These are phyloP conservation scores for Lasiosphaeria miniovina DNA, from an alignment of 495 filamentous ascomycete genomes.

Conservation along the genomic window DNA sequence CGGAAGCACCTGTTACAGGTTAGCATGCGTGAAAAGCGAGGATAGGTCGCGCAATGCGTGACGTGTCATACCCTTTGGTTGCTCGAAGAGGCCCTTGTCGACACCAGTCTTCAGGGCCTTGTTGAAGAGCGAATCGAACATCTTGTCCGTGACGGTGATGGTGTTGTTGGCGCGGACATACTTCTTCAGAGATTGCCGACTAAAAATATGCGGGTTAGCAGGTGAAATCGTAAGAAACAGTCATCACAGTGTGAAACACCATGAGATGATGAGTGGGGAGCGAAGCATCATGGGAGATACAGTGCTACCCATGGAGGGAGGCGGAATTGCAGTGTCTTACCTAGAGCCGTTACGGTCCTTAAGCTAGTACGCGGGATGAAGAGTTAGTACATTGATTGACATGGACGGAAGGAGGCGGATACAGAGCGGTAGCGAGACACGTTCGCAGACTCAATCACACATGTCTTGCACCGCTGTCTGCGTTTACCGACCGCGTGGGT, in stretches of 20 bases:
- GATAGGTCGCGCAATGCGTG: background rate
- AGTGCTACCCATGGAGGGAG: background rate
- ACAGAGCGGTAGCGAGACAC: slow-evolving; percentile 5
- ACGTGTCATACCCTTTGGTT: slow-evolving; percentile 83
- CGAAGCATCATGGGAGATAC: slow-evolving; percentile 1
- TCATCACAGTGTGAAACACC: background rate
- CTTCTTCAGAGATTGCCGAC: slow-evolving; percentile 96
- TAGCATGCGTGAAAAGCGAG: slow-evolving; percentile 7
- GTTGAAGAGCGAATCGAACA: slow-evolving; percentile 93
- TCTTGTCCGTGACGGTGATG: slow-evolving; percentile 63
- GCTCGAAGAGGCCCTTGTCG: slow-evolving; percentile 82
- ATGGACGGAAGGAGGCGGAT: slow-evolving; percentile 10
- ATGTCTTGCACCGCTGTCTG: slow-evolving; percentile 20
- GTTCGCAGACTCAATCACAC: slow-evolving; percentile 18
- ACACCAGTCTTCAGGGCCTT: slow-evolving; percentile 84
- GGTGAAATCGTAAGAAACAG: slow-evolving; percentile 9
- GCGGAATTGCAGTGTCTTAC: slow-evolving; percentile 38
- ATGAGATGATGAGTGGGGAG: background rate
- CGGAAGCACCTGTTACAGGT: slow-evolving; percentile 68
- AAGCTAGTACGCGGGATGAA: slow-evolving; percentile 46
- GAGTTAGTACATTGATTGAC: slow-evolving; percentile 43
- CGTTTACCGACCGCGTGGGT: slow-evolving; percentile 14
- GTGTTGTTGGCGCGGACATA: slow-evolving; percentile 97
- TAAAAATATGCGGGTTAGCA: slow-evolving; percentile 45
- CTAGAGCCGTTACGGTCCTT: slow-evolving; percentile 65